Evolutionary conservation across 2,329 filamentous ascomycete species (phyloP).

Genomic region (Cercospora sp.): DNA sequence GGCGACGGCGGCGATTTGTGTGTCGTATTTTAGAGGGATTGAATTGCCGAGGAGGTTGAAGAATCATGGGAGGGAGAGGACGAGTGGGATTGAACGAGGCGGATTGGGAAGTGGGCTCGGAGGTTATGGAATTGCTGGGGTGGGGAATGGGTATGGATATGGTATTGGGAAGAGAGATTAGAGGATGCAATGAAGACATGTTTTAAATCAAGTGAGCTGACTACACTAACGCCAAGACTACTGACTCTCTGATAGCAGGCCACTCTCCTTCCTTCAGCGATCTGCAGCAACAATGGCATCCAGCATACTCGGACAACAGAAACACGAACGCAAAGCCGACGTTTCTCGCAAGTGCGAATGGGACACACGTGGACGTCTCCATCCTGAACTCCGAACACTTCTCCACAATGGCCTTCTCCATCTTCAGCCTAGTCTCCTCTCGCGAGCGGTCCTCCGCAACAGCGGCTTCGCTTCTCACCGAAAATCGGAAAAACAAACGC

Average conservation of each 20-base stretch:
- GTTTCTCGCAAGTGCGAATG: neutral
- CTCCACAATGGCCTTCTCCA: neutral
- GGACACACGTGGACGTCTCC: neutral
- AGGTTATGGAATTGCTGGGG: conserved; percentile 45
- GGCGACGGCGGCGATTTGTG: conserved; percentile 52
- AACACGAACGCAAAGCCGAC: neutral
- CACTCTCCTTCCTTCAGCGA: neutral
- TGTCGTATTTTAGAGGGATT: conserved; percentile 57
- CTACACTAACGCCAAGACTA: neutral
- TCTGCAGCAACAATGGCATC: neutral
- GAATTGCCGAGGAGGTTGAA: conserved; percentile 54
- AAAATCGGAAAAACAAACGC: neutral
- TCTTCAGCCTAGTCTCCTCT: neutral
- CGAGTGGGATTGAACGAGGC: conserved; percentile 43
- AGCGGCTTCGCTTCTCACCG: neutral
- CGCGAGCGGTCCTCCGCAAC: neutral
- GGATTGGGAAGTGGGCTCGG: conserved; percentile 34
- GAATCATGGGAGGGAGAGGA: conserved; percentile 58
- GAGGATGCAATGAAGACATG: neutral
- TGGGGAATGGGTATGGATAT: conserved; percentile 42
- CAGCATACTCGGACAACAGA: neutral
- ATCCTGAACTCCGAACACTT: neutral
- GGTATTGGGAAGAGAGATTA: conserved; percentile 48
- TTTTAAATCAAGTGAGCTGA: neutral
- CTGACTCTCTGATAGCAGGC: neutral